These are phyloP conservation scores for Fusarium drepaniforme DNA, from an alignment of 2,329 filamentous ascomycete species.

Conservation along the genomic window DNA sequence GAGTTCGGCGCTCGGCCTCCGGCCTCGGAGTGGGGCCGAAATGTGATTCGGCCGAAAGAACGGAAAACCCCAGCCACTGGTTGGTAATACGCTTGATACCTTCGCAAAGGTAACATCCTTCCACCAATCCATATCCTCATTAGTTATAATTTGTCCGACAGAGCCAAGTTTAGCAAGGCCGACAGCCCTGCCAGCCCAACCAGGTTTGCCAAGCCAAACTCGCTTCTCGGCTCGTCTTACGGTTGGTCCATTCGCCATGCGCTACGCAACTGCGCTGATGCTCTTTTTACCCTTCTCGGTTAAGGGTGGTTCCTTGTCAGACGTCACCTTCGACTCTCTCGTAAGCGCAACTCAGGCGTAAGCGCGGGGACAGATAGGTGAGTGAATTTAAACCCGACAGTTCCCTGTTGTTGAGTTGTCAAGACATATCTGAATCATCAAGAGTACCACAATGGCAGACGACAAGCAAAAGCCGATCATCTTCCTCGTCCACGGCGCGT, in stretches of 20 bases:
- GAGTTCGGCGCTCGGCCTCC: not conserved
- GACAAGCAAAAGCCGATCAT: constrained; percentile 15
- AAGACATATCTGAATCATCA: not conserved
- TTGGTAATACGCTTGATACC: not conserved
- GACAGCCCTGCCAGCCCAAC: not conserved
- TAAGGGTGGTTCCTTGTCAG: not conserved
- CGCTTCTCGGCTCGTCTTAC: not conserved
- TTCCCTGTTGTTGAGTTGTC: not conserved
- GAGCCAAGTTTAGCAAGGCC: not conserved
- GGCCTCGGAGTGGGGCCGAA: not conserved
- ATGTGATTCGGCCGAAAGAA: not conserved
- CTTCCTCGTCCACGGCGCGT: constrained; percentile 31
- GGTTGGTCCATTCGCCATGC: not conserved
- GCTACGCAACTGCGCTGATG: not conserved
- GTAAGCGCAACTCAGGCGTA: not conserved
- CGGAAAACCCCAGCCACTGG: not conserved
- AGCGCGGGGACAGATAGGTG: not conserved
- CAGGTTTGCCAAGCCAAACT: not conserved
- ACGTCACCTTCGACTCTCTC: not conserved
- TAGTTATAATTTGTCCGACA: not conserved
- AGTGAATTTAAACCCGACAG: not conserved
- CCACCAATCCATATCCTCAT: not conserved
- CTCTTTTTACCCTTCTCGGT: not conserved
- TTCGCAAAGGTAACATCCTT: not conserved
- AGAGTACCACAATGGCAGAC: not conserved